Evolutionary conservation across 2,329 filamentous ascomycete species (phyloP).

Genomic region (Sordariomycetes sp.): DNA sequence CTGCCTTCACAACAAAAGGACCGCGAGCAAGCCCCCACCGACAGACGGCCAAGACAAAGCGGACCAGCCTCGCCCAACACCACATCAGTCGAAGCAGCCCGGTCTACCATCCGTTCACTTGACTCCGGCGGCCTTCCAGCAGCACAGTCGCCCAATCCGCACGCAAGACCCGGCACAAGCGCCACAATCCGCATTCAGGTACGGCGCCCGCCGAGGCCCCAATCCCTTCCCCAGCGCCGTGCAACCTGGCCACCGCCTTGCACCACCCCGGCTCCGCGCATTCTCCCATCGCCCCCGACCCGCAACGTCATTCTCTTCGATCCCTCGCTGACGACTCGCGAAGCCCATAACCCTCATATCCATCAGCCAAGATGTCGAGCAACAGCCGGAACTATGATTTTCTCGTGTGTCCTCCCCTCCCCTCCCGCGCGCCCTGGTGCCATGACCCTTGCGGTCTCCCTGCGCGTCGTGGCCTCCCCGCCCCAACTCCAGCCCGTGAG

Average conservation of each 20-base stretch:
- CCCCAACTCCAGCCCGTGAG: constrained; percentile 4
- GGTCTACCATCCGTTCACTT: neutral
- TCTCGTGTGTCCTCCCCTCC: constrained; percentile 57
- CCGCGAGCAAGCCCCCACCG: neutral
- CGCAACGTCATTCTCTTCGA: neutral
- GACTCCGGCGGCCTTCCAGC: neutral
- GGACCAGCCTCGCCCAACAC: neutral
- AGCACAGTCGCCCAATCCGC: neutral
- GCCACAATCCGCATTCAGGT: neutral
- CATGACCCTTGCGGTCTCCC: constrained; percentile 11
- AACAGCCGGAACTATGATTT: constrained; percentile 98
- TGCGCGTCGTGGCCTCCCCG: constrained; percentile 9
- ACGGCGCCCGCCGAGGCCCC: neutral
- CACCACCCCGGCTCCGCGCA: neutral
- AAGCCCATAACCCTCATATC: neutral
- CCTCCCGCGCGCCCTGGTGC: constrained; percentile 5
- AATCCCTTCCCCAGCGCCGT: neutral
- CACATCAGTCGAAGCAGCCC: neutral
- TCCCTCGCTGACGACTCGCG: neutral
- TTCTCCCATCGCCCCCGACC: neutral
- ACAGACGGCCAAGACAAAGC: neutral
- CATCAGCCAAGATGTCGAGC: constrained; percentile 58
- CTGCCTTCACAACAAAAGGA: neutral
- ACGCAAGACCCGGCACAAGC: neutral
- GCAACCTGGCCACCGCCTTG: neutral